Evolutionary conservation across 2,329 filamentous ascomycete species (phyloP).

Genomic region (Orbilia blumenaviensis): DNA sequence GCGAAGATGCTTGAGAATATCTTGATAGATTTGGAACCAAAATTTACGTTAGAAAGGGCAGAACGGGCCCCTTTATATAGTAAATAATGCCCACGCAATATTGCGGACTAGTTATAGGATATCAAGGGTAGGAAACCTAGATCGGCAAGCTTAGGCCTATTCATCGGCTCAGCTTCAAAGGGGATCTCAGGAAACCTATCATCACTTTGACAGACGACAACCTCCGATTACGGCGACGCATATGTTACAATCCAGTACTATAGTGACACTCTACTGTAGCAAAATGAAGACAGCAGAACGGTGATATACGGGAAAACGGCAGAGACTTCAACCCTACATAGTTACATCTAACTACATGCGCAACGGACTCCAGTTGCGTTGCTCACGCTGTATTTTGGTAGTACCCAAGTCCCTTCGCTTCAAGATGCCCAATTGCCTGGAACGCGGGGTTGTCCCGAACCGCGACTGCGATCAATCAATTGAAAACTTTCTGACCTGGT

Average conservation of each 20-base stretch:
- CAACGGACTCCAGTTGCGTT: not conserved
- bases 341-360: not conserved
- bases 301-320: not conserved
- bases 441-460: conserved; percentile 1
- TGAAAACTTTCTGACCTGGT: not conserved
- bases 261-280: not conserved
- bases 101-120: not conserved
- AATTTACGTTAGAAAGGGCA: not conserved
- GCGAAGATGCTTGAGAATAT: not conserved
- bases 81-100: not conserved
- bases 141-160: not conserved
- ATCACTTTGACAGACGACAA: not conserved
- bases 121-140: not conserved
- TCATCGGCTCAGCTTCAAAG: not conserved
- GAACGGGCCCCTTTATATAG: conserved; percentile 6
- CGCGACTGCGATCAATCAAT: not conserved
- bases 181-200: not conserved
- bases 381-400: not conserved
- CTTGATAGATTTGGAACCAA: not conserved
- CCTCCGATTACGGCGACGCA: not conserved
- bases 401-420: not conserved
- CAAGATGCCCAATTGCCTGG: not conserved
- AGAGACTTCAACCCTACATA: not conserved
- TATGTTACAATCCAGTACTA: not conserved
- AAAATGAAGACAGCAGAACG: not conserved